Base-by-base conservation (phyloP, 371 early-diverging fungal genomes). In the Mortierella polycephala region DNA sequence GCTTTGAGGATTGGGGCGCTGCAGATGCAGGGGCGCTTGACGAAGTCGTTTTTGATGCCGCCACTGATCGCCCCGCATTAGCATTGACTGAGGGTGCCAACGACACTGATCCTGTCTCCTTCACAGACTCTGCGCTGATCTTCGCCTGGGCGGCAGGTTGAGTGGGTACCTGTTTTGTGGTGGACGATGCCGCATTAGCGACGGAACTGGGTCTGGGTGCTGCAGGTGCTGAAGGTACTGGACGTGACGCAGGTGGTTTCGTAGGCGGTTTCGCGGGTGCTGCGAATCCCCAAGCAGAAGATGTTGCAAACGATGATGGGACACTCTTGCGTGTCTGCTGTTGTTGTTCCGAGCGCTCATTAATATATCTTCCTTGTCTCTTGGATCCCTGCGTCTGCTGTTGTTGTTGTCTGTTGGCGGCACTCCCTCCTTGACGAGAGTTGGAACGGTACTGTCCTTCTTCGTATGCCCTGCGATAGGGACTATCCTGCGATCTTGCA, bases 241-340 rank as follows among this genome's bases (percentile, higher is more conserved):
- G 66, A 8, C 54, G 44, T 23, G 40, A 5, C 10, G 53, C 14
- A 23, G 39, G 37, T 45, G 64, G 49, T 49, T 50, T 64, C 57
- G 64, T 2, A 20, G 64, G 18, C 44, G 37, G 40, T 12, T 30
- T 40, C 37, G 59, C 40, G 1, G 74, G 70, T 39, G 71, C 66
- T 16, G 70, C 57, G 41, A 69, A 70, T 55, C 70, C 75, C 53
- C 56, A 66, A 9, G 62, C 60, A 14, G 74, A 62, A 13, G 70
- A 69, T 18, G 69, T 75, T n/a, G 67, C 57, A 23, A 75, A 75
- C 0, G 76, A 75, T 40, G 76, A 62, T 42, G 71, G 76, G 20
- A 56, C 45, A 49, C 53, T 77, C 46, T 51, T 57, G 7, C 69
- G 64, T 7, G 60, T 30, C 57, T 69, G 75, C 44, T 58, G 62